These are phyloP conservation scores for Saccharomycopsis babjevae DNA, from an alignment of 805 yeast species.

Conservation along the genomic window DNA sequence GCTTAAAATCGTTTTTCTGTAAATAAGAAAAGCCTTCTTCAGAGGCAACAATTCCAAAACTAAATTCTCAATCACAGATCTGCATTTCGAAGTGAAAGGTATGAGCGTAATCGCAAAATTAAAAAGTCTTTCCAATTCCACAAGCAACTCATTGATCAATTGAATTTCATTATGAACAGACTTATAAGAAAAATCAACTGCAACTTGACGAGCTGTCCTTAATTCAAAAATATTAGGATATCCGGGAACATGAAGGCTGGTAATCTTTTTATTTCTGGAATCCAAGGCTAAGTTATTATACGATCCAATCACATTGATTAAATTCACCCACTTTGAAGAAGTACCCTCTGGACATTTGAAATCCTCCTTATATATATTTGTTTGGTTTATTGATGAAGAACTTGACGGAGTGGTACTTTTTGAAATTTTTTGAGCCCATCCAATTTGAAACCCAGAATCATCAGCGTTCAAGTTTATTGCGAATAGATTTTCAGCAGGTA, in stretches of 20 bases:
- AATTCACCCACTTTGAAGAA: not conserved
- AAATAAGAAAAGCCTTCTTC: not conserved
- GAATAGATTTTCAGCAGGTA: constrained; percentile 13
- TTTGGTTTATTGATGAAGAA: not conserved
- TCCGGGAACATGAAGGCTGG: not conserved
- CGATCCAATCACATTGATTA: not conserved
- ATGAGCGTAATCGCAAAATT: not conserved
- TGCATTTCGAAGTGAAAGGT: not conserved
- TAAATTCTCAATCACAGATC: not conserved
- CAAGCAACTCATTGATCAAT: not conserved
- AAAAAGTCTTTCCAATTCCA: not conserved
- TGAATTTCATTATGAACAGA: not conserved
- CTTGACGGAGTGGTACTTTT: not conserved
- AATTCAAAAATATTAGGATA: not conserved
- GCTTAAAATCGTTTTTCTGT: not conserved
- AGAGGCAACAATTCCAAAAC: not conserved
- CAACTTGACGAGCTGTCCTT: not conserved
- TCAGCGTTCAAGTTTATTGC: constrained; percentile 2
- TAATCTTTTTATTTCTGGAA: not conserved
- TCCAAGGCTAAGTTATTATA: not conserved
- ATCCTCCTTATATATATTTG: not conserved
- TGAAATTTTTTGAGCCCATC: not conserved
- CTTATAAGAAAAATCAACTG: not conserved
- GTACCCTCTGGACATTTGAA: not conserved
- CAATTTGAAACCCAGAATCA: not conserved